A percentile compares a stretch with the other conserved stretches of the same genome.
These are phyloP conservation scores for Tulasnella sp. DNA, from an alignment of 768 basidiomycete species.

Conservation along the genomic window DNA sequence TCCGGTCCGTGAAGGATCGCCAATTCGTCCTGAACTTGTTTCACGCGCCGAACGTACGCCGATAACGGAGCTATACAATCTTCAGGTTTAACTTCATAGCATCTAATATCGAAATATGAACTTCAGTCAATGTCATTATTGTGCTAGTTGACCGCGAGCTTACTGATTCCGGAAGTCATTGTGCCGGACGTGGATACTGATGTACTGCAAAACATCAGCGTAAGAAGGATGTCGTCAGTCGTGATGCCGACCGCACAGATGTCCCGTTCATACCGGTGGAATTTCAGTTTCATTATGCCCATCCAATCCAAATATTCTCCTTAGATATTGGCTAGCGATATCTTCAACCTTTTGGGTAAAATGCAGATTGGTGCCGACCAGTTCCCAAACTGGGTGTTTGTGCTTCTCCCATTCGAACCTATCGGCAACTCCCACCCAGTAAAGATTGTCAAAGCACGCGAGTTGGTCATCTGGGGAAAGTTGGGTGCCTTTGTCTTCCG, in stretches of 20 bases:
- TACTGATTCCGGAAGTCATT: neutral
- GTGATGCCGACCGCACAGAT: neutral
- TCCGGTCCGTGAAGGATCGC: neutral
- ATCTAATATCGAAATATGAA: neutral
- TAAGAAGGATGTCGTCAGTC: neutral
- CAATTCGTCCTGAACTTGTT: conserved; percentile 26
- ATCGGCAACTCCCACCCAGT: conserved; percentile 13
- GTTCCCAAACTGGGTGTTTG: conserved; percentile 30
- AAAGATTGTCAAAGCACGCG: conserved; percentile 31
- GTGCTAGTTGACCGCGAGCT: neutral
- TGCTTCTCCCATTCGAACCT: conserved; percentile 31
- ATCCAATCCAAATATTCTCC: neutral
- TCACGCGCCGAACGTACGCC: neutral
- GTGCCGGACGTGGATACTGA: neutral
- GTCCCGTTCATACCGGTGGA: conserved; percentile 3
- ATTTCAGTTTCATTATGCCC: neutral
- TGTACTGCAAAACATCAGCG: neutral
- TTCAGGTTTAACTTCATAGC: neutral
- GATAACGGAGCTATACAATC: conserved; percentile 1
- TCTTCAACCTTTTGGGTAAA: conserved; percentile 19
- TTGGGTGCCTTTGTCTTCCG: neutral
- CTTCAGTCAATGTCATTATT: neutral
- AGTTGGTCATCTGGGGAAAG: conserved; percentile 31
- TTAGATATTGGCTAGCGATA: conserved; percentile 4
- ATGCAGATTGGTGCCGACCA: conserved; percentile 24